phyloP scores from a whole-genome alignment of 768 basidiomycete species.

The Termitomyces eurrhizus region DNA sequence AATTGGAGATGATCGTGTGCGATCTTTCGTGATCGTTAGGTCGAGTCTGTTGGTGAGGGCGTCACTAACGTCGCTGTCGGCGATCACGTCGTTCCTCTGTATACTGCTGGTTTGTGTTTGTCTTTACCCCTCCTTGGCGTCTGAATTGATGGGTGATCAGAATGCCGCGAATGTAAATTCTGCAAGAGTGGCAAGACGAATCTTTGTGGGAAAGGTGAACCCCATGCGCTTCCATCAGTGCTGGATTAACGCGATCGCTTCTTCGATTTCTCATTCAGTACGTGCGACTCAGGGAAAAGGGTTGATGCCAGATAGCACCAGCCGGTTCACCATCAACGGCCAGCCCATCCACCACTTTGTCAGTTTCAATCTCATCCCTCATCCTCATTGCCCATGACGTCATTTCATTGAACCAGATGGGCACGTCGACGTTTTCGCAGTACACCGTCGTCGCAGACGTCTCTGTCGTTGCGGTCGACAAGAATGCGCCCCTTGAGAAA shows the following conservation, averaged over 20 bases:
- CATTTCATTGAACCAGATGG: slow-evolving; percentile 67
- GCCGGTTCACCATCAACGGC: slow-evolving; percentile 88
- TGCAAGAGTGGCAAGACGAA: slow-evolving; percentile 99
- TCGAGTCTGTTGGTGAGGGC: slow-evolving; percentile 96
- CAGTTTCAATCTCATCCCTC: slow-evolving; percentile 23
- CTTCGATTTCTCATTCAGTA: slow-evolving; percentile 40
- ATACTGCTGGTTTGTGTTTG: slow-evolving; percentile 73
- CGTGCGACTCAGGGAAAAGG: slow-evolving; percentile 93
- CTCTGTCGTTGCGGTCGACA: slow-evolving; percentile 88
- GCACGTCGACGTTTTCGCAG: slow-evolving; percentile 98
- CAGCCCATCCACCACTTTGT: slow-evolving; percentile 90
- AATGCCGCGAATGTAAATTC: slow-evolving; percentile 97
- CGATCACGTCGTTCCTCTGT: slow-evolving; percentile 96
- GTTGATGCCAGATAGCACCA: slow-evolving; percentile 87
- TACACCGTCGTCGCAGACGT: slow-evolving; percentile 98
- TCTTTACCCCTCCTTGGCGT: not conserved
- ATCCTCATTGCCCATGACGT: not conserved
- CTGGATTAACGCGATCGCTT: not conserved
- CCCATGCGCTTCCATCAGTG: not conserved
- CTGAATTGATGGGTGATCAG: slow-evolving; percentile 31
- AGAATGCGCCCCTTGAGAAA: slow-evolving; percentile 85
- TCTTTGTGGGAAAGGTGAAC: slow-evolving; percentile 86
- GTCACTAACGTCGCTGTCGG: slow-evolving; percentile 78
- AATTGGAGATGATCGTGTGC: not conserved
- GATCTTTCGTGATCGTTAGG: slow-evolving; percentile 38